Conservation (phyloP, 2,329 filamentous ascomycete genomes). For the Amesomyces nigricolor region DNA sequence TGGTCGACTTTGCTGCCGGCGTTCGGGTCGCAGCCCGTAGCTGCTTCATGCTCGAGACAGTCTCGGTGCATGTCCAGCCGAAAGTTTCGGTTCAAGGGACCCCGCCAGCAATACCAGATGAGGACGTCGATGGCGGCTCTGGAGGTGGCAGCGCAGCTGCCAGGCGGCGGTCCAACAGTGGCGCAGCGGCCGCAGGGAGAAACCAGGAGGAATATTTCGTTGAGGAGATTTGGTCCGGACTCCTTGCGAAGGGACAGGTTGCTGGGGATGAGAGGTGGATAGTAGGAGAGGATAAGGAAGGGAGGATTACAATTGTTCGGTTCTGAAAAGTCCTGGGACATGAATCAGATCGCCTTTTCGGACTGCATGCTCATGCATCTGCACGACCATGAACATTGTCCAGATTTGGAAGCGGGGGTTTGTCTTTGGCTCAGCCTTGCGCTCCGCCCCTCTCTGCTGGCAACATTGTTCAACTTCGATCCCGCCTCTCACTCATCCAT, state of each 20-base stretch:
- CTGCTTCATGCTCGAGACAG: constrained; percentile 43
- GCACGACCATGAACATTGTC: too few relatives aligned
- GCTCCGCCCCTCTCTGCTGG: too few relatives aligned
- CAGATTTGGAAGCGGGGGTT: too few relatives aligned
- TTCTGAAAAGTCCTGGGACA: constrained; percentile 36
- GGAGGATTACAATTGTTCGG: constrained; percentile 47
- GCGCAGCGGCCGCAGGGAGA: constrained; percentile 3
- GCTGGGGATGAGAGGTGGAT: constrained; percentile 56
- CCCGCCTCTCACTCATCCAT: too few relatives aligned
- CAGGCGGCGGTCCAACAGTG: constrained; percentile 24
- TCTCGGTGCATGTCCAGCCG: constrained; percentile 41
- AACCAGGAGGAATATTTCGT: constrained; percentile 37
- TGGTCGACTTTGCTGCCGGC: constrained; percentile 40
- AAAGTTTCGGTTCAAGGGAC: constrained; percentile 32
- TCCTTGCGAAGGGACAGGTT: constrained; percentile 49
- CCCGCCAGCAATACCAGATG: not conserved
- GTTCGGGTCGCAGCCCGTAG: constrained; percentile 41
- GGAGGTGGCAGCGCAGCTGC: constrained; percentile 25
- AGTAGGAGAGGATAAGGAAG: constrained; percentile 50
- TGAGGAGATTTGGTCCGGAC: constrained; percentile 41
- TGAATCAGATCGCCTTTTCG: too few relatives aligned
- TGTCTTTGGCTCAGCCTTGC: too few relatives aligned
- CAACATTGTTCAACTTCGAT: too few relatives aligned
- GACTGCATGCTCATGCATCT: too few relatives aligned
- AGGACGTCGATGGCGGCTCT: constrained; percentile 7